Percentiles rank a stretch among this genome's conserved stretches.
Evolutionary conservation across 176 grass and related monocot species (phyloP).

Genomic region (Dendrocalamus sinicus): DNA sequence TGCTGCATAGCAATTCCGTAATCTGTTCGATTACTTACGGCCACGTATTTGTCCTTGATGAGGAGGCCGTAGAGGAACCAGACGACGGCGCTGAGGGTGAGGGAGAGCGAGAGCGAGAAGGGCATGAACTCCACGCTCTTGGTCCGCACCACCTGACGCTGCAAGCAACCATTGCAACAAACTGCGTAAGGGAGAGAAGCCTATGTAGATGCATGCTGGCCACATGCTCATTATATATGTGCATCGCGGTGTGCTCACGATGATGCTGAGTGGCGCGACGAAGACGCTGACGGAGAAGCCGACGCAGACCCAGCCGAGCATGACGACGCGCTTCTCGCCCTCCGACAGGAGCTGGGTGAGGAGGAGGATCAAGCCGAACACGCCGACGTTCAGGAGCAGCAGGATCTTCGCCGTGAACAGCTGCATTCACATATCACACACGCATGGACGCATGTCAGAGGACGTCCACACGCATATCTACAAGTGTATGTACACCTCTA

Average conservation of each 20-base stretch:
- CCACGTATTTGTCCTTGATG: conserved; percentile 79
- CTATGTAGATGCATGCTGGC: no score
- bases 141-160: conserved; percentile 79
- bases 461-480: no score
- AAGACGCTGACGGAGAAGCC: conserved; percentile 81
- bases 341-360: conserved; percentile 52
- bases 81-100: conserved; percentile 67
- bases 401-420: conserved; percentile 69
- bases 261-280: conserved; percentile 75
- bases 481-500: not conserved
- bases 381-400: conserved; percentile 60
- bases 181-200: no score
- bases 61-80: conserved; percentile 90
- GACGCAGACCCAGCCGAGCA: conserved; percentile 87
- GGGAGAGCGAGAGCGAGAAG: conserved; percentile 78
- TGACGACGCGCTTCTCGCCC: conserved; percentile 41
- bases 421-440: conserved; percentile 30
- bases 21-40: conserved; percentile 38
- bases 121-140: conserved; percentile 93
- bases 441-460: not conserved
- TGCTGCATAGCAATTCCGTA: no score
- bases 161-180: not conserved
- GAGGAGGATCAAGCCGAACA: conserved; percentile 68
- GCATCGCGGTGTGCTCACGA: conserved; percentile 12
- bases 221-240: no score